These are phyloP conservation scores for Primulina huaijiensis DNA, from an alignment of 257 asterid species.

Conservation along the genomic window DNA sequence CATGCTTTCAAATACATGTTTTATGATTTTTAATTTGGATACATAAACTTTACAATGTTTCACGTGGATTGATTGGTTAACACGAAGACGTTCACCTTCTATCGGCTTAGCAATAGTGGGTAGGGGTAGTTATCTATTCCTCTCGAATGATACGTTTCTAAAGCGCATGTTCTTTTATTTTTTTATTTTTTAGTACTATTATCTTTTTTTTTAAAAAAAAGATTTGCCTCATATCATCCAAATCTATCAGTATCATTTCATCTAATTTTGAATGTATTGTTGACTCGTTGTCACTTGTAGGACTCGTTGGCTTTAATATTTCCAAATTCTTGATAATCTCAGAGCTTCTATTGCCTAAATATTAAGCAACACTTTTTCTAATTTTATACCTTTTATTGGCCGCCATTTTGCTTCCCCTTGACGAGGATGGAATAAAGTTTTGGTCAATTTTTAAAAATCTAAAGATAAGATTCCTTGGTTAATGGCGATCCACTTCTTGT, in stretches of 20 bases:
- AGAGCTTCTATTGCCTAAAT: slow-evolving; percentile 7
- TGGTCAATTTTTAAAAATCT: slow-evolving; percentile 14
- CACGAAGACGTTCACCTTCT: too few relatives aligned
- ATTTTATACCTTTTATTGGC: neutral
- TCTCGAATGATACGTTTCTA: too few relatives aligned
- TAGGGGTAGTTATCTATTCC: too few relatives aligned
- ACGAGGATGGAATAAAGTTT: slow-evolving; percentile 31
- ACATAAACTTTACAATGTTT: neutral
- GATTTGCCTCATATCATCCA: neutral
- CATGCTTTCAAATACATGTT: neutral
- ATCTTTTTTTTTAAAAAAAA: too few relatives aligned
- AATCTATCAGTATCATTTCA: too few relatives aligned
- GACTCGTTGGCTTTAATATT: slow-evolving; percentile 32
- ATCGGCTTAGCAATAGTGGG: too few relatives aligned
- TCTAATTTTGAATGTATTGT: too few relatives aligned
- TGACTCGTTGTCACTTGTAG: too few relatives aligned
- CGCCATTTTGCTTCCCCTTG: slow-evolving; percentile 17
- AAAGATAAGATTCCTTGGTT: slow-evolving; percentile 25
- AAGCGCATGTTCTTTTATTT: too few relatives aligned
- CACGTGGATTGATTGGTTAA: too few relatives aligned
- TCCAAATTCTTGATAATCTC: slow-evolving; percentile 10
- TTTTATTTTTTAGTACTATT: too few relatives aligned
- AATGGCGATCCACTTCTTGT: slow-evolving; percentile 25
- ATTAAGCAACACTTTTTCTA: neutral
- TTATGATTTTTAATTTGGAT: slow-evolving; percentile 18